Evolutionary conservation across 2,329 filamentous ascomycete genomes (phyloP).

Genomic region (Fusarium palustre): DNA sequence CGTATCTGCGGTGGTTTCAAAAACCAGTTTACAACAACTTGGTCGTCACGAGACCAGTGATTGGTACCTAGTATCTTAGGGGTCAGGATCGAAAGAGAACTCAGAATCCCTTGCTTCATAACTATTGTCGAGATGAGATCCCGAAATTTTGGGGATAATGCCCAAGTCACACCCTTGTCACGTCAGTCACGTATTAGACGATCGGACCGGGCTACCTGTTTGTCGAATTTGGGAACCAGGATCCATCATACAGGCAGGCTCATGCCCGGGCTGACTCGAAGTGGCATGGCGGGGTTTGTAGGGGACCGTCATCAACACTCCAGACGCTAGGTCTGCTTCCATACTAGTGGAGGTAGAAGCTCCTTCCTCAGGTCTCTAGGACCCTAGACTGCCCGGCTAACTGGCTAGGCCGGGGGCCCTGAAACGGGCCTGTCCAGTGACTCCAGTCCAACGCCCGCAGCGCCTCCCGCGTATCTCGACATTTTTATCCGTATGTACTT

Average conservation of each 20-base stretch:
- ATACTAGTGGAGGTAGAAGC: too few species aligned
- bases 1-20: conserved; percentile 3
- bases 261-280: neutral
- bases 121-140: conserved; percentile 2
- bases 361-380: too few species aligned
- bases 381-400: too few species aligned
- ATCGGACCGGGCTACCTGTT: conserved; percentile 29
- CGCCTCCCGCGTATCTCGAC: conserved; percentile 25
- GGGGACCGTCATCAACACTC: conserved; percentile 1
- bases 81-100: neutral
- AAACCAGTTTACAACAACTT: conserved; percentile 10
- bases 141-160: conserved; percentile 37
- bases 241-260: neutral
- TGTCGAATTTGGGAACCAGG: conserved; percentile 28
- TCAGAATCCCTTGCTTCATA: conserved; percentile 3
- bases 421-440: conserved; percentile 42
- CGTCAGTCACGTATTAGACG: conserved; percentile 33
- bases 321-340: too few species aligned
- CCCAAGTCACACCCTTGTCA: conserved; percentile 32
- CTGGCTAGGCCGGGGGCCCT: conserved; percentile 14
- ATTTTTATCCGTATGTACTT: conserved; percentile 2
- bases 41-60: conserved; percentile 23
- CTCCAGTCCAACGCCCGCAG: conserved; percentile 17
- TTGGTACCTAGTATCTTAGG: neutral
- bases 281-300: conserved; percentile 19